A percentile compares a stretch with the other conserved stretches of the same genome.
Conservation (phyloP, 306 rosid species). For the Crotalaria pallida region DNA sequence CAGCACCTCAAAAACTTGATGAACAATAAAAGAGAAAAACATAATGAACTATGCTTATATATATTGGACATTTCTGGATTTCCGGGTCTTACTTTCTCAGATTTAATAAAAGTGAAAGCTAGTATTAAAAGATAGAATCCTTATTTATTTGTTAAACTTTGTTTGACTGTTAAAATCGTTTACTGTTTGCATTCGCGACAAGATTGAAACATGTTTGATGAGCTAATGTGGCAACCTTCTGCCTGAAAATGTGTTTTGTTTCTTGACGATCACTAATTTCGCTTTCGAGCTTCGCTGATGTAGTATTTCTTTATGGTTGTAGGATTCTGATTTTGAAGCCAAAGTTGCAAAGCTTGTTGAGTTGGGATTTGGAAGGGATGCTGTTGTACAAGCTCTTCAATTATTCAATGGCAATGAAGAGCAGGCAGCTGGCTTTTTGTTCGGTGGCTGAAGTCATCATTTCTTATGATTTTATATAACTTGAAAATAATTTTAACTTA, state of each 20-base stretch:
- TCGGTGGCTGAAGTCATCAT: slow-evolving; percentile 29
- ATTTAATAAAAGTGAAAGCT: not conserved
- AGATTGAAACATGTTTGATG: not conserved
- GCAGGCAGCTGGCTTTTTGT: slow-evolving; percentile 48
- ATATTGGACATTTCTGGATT: no score
- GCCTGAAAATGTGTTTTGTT: not conserved
- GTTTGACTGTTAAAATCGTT: not conserved
- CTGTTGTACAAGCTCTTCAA: slow-evolving; percentile 77
- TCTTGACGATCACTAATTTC: not conserved
- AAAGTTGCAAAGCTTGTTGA: slow-evolving; percentile 92
- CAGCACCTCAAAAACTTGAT: not conserved
- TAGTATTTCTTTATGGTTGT: slow-evolving; percentile 14
- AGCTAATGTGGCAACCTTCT: not conserved
- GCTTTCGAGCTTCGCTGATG: not conserved
- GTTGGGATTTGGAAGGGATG: slow-evolving; percentile 83
- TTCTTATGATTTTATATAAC: slow-evolving; percentile 26
- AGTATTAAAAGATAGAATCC: not conserved
- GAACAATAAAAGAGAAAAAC: not conserved
- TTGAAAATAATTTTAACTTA: not conserved
- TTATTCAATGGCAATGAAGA: slow-evolving; percentile 57
- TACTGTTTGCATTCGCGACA: not conserved
- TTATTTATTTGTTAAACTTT: not conserved
- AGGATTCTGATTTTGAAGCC: slow-evolving; percentile 71
- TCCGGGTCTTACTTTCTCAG: not conserved
- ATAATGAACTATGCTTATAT: not conserved